Base-by-base conservation (phyloP, 306 rosid genomes). In the Styphnolobium japonicum region DNA sequence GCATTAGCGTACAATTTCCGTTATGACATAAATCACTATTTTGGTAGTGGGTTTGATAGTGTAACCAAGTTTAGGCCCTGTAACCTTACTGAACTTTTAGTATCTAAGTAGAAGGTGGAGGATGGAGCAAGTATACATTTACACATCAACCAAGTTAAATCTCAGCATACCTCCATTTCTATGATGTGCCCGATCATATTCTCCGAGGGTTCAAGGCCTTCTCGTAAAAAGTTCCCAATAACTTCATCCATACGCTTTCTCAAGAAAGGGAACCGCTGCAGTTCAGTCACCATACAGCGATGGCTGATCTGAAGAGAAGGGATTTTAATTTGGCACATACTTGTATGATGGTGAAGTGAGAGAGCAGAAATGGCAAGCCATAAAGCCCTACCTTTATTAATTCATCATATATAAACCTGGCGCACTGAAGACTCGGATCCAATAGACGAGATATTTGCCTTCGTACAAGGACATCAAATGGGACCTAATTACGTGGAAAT, bases 341-440 rank as follows among this genome's bases (percentile, higher is more conserved):
- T 60, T 40, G 77, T 64, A 81, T 7, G n/a, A n/a, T n/a, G 63
- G 12, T 39, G 23, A 56, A 40, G 58, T 3, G 21, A 42, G 15
- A 81, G 23, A 58, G 75, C 12, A 49, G 65, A 79, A 31, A 61
- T 76, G 73, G 64, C 29, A 76, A 46, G 80, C n/a, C 66, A 55
- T 72, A 60, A 51, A 34, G n/a, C 75, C 80, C 55, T 77, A 93
- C 98, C 97, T 93, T 95, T 64, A 90, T 75, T 71, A 93, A 87
- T 83, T 95, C 99, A 5, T 92, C 98, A 51, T 93, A 95, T 86
- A 93, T 95, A 87, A 95, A 93, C 89, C 97, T 91, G 39, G 99
- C 98, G 46, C 98, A 95, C 68, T 95, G 98, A 85, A 93, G 93
- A 86, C 96, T 87, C 78, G 99, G 99, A 88, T 95, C 99, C 85